Percentiles rank a stretch among this genome's conserved stretches.
Evolutionary conservation across 768 basidiomycete species (phyloP).

Genomic region (Tephrocybe sp.): DNA sequence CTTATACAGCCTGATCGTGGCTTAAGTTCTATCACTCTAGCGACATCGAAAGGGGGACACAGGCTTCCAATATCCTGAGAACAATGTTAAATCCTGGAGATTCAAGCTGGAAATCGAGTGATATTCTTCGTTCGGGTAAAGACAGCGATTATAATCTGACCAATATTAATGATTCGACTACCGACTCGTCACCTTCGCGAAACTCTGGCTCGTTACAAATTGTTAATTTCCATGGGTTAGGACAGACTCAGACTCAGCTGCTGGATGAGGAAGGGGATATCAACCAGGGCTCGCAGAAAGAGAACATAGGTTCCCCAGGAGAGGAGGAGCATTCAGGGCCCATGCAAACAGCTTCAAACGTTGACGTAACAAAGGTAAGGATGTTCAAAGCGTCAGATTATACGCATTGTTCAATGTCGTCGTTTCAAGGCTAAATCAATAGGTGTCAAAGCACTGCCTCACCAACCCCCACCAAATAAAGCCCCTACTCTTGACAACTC

Average conservation of each 20-base stretch:
- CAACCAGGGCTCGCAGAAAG: slow-evolving; percentile 50
- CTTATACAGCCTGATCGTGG: slow-evolving; percentile 1
- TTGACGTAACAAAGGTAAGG: slow-evolving; percentile 23
- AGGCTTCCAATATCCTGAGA: slow-evolving; percentile 51
- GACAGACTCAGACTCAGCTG: slow-evolving; percentile 50
- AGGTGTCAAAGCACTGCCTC: slow-evolving; percentile 30
- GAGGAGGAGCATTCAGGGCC: background rate
- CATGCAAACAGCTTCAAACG: slow-evolving; percentile 15
- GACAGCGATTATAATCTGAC: slow-evolving; percentile 22
- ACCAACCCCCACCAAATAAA: slow-evolving; percentile 27
- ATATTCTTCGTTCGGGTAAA: slow-evolving; percentile 13
- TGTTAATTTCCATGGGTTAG: slow-evolving; percentile 60
- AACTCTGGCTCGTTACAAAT: slow-evolving; percentile 34
- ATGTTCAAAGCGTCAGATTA: slow-evolving; percentile 13
- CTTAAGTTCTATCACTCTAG: slow-evolving; percentile 23
- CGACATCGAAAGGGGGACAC: slow-evolving; percentile 42
- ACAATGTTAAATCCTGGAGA: slow-evolving; percentile 35
- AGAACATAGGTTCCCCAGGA: slow-evolving; percentile 34
- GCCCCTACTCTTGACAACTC: slow-evolving; percentile 11
- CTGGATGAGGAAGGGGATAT: slow-evolving; percentile 29
- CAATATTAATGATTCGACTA: slow-evolving; percentile 30
- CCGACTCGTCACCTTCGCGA: slow-evolving; percentile 38
- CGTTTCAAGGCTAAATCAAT: slow-evolving; percentile 21
- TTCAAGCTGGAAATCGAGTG: slow-evolving; percentile 15
- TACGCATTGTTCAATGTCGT: slow-evolving; percentile 7